Conservation (phyloP, 2,329 filamentous ascomycete genomes). For the Nigrospora osmanthi region DNA sequence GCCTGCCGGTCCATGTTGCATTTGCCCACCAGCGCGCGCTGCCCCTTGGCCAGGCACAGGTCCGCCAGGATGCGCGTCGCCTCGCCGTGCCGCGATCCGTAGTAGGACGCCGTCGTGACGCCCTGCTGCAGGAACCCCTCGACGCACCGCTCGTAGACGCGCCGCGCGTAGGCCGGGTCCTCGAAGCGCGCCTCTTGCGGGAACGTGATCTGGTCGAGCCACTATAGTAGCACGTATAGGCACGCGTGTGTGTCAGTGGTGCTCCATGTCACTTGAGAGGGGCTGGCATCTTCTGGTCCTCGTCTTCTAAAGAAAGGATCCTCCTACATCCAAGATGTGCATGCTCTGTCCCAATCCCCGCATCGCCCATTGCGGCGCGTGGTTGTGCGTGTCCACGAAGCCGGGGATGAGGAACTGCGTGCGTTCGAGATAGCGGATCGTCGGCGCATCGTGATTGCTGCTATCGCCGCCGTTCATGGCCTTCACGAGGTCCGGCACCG, state of each 20-base stretch:
- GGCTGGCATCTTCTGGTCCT: no score
- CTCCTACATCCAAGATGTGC: constrained; percentile 26
- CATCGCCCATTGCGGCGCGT: constrained; percentile 52
- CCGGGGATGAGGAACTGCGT: constrained; percentile 50
- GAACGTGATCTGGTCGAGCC: constrained; percentile 58
- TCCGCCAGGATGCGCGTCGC: constrained; percentile 51
- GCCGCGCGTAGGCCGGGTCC: constrained; percentile 42
- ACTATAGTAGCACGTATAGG: constrained; percentile 25
- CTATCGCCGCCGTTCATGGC: not conserved
- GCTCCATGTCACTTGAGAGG: no score
- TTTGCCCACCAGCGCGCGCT: constrained; percentile 54
- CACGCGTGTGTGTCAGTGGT: no score
- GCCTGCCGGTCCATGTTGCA: constrained; percentile 54
- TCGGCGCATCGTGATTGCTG: not conserved
- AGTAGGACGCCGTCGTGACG: constrained; percentile 55
- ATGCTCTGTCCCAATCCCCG: constrained; percentile 35
- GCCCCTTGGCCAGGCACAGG: constrained; percentile 41
- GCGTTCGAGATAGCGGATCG: constrained; percentile 22
- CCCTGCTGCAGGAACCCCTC: constrained; percentile 53
- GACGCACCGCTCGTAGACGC: constrained; percentile 44
- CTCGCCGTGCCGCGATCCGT: constrained; percentile 45
- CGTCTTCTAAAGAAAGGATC: constrained; percentile 17
- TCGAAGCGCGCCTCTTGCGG: constrained; percentile 54
- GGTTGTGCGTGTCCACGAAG: constrained; percentile 61
- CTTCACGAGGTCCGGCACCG: constrained; percentile 3